Evolutionary conservation across 306 rosid species (phyloP).

Genomic region (Lathyrus aphaca): DNA sequence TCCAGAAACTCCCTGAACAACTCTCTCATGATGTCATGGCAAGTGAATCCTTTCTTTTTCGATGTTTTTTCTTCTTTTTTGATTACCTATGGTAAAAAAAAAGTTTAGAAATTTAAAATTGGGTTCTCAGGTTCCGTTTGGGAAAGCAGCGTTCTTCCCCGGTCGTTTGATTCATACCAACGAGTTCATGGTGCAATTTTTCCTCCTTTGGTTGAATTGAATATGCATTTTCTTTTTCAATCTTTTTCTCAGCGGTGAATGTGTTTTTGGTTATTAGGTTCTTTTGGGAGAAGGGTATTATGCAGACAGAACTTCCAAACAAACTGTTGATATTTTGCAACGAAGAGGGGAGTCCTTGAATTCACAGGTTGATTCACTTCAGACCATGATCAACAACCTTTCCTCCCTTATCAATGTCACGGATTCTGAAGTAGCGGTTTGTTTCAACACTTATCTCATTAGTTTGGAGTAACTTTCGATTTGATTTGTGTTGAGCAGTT

Average conservation of each 20-base stretch:
- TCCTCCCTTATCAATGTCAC: conserved; percentile 64
- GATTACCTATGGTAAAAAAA: background rate
- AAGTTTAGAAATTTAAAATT: conserved; percentile 3
- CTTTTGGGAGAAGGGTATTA: conserved; percentile 89
- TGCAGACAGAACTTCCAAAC: conserved; percentile 79
- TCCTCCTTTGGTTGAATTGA: background rate
- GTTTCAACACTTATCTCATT: conserved; percentile 10
- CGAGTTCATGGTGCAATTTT: conserved; percentile 64
- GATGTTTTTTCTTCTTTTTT: background rate
- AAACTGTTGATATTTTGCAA: conserved; percentile 73
- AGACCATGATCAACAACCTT: conserved; percentile 67
- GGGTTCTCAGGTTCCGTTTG: conserved; percentile 83
- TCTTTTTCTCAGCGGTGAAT: background rate
- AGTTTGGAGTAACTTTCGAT: conserved; percentile 8
- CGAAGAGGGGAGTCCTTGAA: conserved; percentile 74
- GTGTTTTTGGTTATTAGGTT: conserved; percentile 55
- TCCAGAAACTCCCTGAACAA: conserved; percentile 73
- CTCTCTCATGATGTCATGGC: conserved; percentile 87
- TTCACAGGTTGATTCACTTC: conserved; percentile 67
- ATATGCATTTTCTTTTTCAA: background rate
- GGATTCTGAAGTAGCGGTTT: conserved; percentile 61
- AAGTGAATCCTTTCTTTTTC: background rate
- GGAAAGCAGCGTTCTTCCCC: conserved; percentile 91
- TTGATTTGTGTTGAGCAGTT: background rate
- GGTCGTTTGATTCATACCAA: conserved; percentile 93